A percentile compares a stretch with the other conserved stretches of the same genome.
Conservation (phyloP, 2,329 filamentous ascomycete species). For the Fusarium beomiforme region DNA sequence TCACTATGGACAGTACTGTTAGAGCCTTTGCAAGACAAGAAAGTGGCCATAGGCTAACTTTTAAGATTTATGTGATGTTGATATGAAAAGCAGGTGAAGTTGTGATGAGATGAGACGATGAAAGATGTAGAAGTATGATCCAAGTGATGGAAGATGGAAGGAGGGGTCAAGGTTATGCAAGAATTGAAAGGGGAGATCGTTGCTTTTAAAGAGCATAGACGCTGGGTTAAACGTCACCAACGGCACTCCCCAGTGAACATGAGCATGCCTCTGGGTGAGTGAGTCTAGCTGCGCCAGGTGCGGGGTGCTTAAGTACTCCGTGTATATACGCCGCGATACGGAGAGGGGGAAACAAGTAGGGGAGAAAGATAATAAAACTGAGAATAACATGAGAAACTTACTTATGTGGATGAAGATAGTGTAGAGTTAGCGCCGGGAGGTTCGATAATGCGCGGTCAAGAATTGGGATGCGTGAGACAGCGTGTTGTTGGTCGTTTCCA, state of each 20-base stretch:
- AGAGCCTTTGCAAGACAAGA: not conserved
- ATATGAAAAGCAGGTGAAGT: not conserved
- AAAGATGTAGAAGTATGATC: conserved; percentile 7
- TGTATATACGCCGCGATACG: conserved; percentile 26
- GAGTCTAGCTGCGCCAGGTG: conserved; percentile 15
- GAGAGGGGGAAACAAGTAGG: not conserved
- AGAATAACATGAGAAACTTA: conserved; percentile 19
- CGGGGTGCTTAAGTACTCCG: conserved; percentile 38
- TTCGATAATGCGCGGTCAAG: not conserved
- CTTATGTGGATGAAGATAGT: conserved; percentile 22
- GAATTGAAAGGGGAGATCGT: conserved; percentile 19
- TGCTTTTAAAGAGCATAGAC: conserved; percentile 40
- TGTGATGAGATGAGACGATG: conserved; percentile 6
- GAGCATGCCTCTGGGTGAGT: conserved; percentile 5
- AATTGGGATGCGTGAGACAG: conserved; percentile 6
- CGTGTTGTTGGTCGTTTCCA: not conserved
- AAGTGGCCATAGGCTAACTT: conserved; percentile 30
- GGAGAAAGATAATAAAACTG: not conserved
- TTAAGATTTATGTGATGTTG: conserved; percentile 7
- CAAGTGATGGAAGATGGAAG: conserved; percentile 31
- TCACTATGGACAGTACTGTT: conserved; percentile 70
- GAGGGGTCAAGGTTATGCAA: conserved; percentile 26
- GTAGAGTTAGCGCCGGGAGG: not conserved
- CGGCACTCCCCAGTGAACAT: conserved; percentile 20
- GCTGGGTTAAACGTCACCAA: conserved; percentile 38